Base-by-base conservation (phyloP, 129 eudicot genomes). In the Helianthus tuberosus region DNA sequence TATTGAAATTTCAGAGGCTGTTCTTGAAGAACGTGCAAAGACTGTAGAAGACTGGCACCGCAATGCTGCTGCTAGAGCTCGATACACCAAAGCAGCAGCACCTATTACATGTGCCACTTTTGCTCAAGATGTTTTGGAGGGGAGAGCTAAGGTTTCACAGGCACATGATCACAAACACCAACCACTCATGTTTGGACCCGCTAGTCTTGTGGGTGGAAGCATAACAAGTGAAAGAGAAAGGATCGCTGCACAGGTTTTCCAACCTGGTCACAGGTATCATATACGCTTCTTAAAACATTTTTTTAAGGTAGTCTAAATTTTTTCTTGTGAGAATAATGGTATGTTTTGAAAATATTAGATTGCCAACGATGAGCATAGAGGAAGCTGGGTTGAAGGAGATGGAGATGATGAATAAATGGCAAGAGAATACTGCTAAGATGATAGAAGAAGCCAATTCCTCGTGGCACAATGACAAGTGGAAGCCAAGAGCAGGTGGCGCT, bases 341-440 rank as follows among this genome's bases (percentile, higher is more conserved):
- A 49, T 46, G n/a, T 41, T 51, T 14, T 69, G 64, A 20, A 23
- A 16, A 16, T 36, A 59, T 63, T 48, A 93, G 97, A 84, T 55
- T 90, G 88, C 97, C 97, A 20, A 93, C 98, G 3, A 93, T 93
- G 98, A 94, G 98, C 85, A 94, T 94, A 47, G 98, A 94, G 73
- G 97, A 94, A 74, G 98, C 97, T 75, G 98, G 98, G 20, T 78
- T 87, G 50, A 90, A 60, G 81, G 98, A 94, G 89, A 94, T 94
- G 98, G 85, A 94, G 29, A 85, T 94, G 76, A 94, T 94, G 98
- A 94, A 94, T 67, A 71, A 79, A 50, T 94, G 96, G 96, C 97
- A 94, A 76, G 97, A 88, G 88, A 76, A 70, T 6, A 94, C 70
- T 25, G 83, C 69, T 25, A 84, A 88, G 87, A 72, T 83, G 58